These are phyloP conservation scores for Thozetella sp. DNA, from an alignment of 495 filamentous ascomycete species.

Conservation along the genomic window DNA sequence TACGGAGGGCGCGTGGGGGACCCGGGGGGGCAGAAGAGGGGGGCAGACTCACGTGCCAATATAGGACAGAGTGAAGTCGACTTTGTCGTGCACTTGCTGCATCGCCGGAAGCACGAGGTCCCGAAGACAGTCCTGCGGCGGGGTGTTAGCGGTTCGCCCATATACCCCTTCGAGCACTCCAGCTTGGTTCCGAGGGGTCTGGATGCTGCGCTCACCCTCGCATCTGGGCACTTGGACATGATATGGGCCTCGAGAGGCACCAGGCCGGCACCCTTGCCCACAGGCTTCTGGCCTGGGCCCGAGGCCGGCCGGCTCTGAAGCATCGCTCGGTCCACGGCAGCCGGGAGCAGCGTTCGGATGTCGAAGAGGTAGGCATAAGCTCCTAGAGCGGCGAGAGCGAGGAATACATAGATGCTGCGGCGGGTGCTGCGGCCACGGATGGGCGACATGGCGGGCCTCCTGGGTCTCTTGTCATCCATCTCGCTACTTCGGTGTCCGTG, in stretches of 20 bases:
- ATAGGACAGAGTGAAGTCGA: constrained; percentile 88
- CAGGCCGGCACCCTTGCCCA: constrained; percentile 9
- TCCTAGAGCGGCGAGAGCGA: constrained; percentile 20
- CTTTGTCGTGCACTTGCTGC: constrained; percentile 77
- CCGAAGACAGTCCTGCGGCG: constrained; percentile 67
- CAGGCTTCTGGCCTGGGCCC: neutral
- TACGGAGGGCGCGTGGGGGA: neutral
- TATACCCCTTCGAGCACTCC: neutral
- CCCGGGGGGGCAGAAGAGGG: neutral
- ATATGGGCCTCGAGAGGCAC: constrained; percentile 89
- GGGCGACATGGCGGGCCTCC: constrained; percentile 8
- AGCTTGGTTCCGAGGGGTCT: neutral
- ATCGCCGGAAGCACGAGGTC: constrained; percentile 85
- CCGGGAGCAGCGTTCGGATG: constrained; percentile 8
- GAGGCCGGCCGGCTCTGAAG: neutral
- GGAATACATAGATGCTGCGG: constrained; percentile 23
- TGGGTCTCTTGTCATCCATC: constrained; percentile 36
- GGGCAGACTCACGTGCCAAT: constrained; percentile 70
- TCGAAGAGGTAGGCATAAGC: constrained; percentile 22
- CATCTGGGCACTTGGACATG: constrained; percentile 95
- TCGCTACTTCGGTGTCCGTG: neutral
- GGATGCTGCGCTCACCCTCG: constrained; percentile 36
- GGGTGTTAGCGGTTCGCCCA: neutral
- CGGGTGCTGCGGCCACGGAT: constrained; percentile 21
- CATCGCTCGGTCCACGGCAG: neutral